Base-by-base conservation (phyloP, 164 flowering plant species). In the Echeveria elegans region DNA sequence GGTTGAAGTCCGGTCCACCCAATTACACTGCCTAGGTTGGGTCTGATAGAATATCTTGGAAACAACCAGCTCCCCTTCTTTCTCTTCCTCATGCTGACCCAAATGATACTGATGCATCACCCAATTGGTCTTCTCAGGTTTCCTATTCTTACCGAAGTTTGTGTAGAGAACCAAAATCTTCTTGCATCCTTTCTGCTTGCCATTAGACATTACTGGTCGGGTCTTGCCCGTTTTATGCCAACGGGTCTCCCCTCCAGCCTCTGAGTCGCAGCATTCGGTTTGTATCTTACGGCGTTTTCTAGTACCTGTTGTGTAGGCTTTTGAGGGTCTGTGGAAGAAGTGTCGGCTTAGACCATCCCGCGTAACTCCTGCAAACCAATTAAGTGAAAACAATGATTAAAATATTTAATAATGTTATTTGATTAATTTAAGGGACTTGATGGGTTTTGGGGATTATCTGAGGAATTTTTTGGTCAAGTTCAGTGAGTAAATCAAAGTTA, bases 181-280 rank as follows among this genome's bases (percentile, higher is more conserved):
- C 89, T 95, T 95, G 83, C 99, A 95, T 37, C 99, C 99, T 63
- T 89, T 95, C 47, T 95, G 99, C 68, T 82, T 88, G 6, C 97
- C 97, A 47, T 86, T 89, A 24, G 84, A 96, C 94, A 87, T 82
- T 0, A 95, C 97, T 0, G 99, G 96, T 73, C 99, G 74, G 9
- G 99, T 95, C 76, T 95, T 95, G 15, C 99, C 99, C 4, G 99
- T 95, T 68, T 95, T 95, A 74, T 95, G 99, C 99, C 99, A 95
- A 72, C 99, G 77, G 6, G 99, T 95, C 68, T 95, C 99, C 1
- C 99, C 96, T 1, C 96, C 91, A 76, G 19, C 61, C 19, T 87
- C 96, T 37, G 86, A 71, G 71, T 92, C 97, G 32, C 91, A 56
- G 61, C 61, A 89, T 82, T 95, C 99, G 5, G 87, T 90, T 76